These are phyloP conservation scores for Blastocystis hominis DNA, from an alignment of 352 stramenopile genomes.

Conservation along the genomic window DNA sequence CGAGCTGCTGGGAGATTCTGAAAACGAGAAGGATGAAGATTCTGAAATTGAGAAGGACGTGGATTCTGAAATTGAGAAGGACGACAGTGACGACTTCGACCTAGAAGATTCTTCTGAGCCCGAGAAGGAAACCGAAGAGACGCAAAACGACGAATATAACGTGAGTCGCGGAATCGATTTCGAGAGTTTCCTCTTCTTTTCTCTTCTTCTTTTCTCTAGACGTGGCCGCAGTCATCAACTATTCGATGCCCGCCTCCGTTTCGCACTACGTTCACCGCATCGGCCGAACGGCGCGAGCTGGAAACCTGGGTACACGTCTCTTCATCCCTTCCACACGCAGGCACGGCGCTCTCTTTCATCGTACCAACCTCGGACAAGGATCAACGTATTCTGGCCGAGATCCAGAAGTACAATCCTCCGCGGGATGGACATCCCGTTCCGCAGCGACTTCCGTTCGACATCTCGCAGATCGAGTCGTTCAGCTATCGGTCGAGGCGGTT, in stretches of 20 bases:
- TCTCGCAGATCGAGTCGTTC: conserved; percentile 94
- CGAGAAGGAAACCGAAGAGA: not conserved
- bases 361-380: conserved; percentile 72
- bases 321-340: conserved; percentile 66
- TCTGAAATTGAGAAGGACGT: conserved; percentile 59
- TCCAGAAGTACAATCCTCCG: conserved; percentile 81
- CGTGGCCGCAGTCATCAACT: conserved; percentile 96
- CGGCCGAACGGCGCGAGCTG: conserved; percentile 87
- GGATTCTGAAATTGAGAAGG: conserved; percentile 59
- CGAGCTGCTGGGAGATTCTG: conserved; percentile 61
- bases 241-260: conserved; percentile 87
- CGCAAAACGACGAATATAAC: conserved; percentile 79
- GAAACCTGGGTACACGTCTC: conserved; percentile 58
- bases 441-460: conserved; percentile 85
- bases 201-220: conserved; percentile 60
- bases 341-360: conserved; percentile 89
- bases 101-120: conserved; percentile 42
- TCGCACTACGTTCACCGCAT: conserved; percentile 94
- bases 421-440: conserved; percentile 71
- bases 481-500: conserved; percentile 70
- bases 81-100: not conserved
- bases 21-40: conserved; percentile 64
- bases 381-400: conserved; percentile 71
- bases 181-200: conserved; percentile 61
- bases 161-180: conserved; percentile 95